phyloP scores from a whole-genome alignment of 164 flowering plant genomes.

The Stephania cephalantha region DNA sequence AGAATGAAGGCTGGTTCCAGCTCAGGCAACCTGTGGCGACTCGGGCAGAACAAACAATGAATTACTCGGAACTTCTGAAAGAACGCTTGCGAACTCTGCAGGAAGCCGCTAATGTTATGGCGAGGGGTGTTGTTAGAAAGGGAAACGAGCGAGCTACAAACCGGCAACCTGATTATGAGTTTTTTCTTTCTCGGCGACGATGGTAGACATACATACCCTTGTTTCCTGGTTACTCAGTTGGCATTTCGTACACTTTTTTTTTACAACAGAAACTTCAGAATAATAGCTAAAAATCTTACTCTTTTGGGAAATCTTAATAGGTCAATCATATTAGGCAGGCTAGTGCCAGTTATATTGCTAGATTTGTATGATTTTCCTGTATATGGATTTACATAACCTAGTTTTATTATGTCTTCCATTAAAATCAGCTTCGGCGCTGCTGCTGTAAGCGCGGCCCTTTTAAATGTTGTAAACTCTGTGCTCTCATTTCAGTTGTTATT shows the following conservation, averaged over 20 bases:
- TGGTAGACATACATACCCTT: not conserved
- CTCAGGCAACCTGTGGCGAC: conserved; percentile 18
- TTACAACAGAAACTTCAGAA: conserved; percentile 1
- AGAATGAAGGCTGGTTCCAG: conserved; percentile 72
- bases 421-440: not conserved
- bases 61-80: conserved; percentile 30
- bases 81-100: conserved; percentile 52
- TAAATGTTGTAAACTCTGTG: not conserved
- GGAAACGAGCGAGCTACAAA: conserved; percentile 31
- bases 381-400: conserved; percentile 6
- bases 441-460: not conserved
- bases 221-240: conserved; percentile 2
- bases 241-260: not conserved
- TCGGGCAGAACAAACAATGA: conserved; percentile 9
- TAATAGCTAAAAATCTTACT: not conserved
- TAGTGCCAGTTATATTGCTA: not conserved
- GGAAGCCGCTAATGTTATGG: conserved; percentile 47
- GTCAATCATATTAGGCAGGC: conserved; percentile 1
- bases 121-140: conserved; percentile 44
- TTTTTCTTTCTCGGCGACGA: conserved; percentile 50
- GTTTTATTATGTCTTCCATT: not conserved
- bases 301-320: not conserved
- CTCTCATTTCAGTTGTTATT: too few relatives aligned
- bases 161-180: conserved; percentile 62
- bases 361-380: conserved; percentile 15